A percentile compares a stretch with the other conserved stretches of the same genome.
Conservation (phyloP, 768 basidiomycete genomes). For the Kockovaella imperatae region DNA sequence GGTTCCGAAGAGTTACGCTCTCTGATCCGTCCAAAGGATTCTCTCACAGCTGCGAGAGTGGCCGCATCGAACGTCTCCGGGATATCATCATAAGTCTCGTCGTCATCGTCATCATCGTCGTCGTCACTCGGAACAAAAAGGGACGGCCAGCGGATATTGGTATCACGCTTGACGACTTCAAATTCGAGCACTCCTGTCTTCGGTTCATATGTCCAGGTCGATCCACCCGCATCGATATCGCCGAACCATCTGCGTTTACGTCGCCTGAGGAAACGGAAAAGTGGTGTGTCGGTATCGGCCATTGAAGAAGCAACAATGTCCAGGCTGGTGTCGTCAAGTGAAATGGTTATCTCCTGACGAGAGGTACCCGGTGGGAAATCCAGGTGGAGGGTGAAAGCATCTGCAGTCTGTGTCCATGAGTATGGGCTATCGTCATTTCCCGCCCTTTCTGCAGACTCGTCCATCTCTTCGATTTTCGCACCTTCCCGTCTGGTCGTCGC, state of each 20-base stretch:
- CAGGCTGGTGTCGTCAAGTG: constrained; percentile 1
- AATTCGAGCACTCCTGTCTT: constrained; percentile 59
- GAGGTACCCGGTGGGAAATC: constrained; percentile 59
- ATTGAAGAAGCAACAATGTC: no score
- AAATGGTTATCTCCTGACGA: constrained; percentile 13
- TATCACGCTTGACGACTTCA: constrained; percentile 77
- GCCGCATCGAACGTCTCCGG: constrained; percentile 82
- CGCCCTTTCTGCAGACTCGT: neutral
- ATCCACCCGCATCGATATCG: constrained; percentile 64
- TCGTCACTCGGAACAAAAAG: constrained; percentile 56
- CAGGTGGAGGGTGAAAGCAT: constrained; percentile 74
- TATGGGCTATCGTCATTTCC: constrained; percentile 60
- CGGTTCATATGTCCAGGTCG: constrained; percentile 88
- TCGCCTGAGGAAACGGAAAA: no score
- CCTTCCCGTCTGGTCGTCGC: neutral
- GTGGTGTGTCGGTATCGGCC: no score
- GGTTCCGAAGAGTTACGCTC: constrained; percentile 58
- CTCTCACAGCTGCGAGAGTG: constrained; percentile 68
- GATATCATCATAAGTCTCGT: constrained; percentile 60
- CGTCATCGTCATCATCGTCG: constrained; percentile 39
- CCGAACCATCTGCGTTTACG: no score
- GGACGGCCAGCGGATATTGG: constrained; percentile 76
- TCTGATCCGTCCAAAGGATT: constrained; percentile 77
- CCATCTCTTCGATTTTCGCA: neutral
- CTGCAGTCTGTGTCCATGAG: constrained; percentile 83